phyloP scores from a whole-genome alignment of 2,329 filamentous ascomycete species.

The Cordyceps cateniannulata region DNA sequence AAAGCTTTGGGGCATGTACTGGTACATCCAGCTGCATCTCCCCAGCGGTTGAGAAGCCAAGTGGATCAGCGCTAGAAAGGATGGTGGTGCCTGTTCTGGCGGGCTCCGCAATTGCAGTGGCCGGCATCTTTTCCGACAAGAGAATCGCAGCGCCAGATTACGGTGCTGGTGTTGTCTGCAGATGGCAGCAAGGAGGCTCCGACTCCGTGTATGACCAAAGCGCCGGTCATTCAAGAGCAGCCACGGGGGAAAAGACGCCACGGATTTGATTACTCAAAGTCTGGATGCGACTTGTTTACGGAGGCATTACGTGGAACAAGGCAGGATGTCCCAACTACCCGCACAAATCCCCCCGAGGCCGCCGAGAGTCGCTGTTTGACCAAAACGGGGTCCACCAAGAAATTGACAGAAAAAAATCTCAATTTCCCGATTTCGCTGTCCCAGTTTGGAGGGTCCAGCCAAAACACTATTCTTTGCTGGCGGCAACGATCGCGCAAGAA shows the following conservation, averaged over 20 bases:
- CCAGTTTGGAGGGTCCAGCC: not conserved
- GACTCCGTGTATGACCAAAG: not conserved
- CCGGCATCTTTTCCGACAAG: constrained; percentile 7
- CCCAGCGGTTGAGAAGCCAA: constrained; percentile 15
- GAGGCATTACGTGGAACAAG: not conserved
- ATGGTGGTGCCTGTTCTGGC: not conserved
- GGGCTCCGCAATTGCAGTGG: not conserved
- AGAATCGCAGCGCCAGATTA: not conserved
- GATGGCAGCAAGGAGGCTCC: not conserved
- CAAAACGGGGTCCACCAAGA: constrained; percentile 1
- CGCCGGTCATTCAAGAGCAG: not conserved
- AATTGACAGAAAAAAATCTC: not conserved
- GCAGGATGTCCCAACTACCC: not conserved
- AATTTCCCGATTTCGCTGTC: constrained; percentile 9
- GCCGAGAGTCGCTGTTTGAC: not conserved
- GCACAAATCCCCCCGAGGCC: not conserved
- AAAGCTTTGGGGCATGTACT: constrained; percentile 16
- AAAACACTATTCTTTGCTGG: not conserved
- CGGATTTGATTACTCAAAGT: not conserved
- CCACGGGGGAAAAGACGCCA: not conserved
- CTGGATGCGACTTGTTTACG: not conserved
- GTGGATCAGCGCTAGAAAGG: constrained; percentile 11
- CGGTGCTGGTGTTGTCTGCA: not conserved
- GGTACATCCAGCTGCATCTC: constrained; percentile 11
- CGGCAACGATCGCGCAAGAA: constrained; percentile 4